Percentiles rank a stretch among this genome's conserved stretches.
phyloP scores from a whole-genome alignment of 345 rosid genomes.

The Murraya paniculata region DNA sequence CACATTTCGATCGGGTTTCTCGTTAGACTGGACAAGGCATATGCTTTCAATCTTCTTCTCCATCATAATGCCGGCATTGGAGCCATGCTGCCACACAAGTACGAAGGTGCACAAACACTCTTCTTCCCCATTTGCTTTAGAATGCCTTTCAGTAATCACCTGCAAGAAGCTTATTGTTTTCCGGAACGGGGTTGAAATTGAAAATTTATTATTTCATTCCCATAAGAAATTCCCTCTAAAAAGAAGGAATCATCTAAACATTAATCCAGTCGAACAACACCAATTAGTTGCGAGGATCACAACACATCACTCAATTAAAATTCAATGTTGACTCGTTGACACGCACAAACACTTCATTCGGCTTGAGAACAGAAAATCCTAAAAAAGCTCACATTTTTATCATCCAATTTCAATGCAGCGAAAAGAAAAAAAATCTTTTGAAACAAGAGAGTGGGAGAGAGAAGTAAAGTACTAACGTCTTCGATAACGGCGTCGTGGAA shows the following conservation, averaged over 20 bases:
- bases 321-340: background rate
- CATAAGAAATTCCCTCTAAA: background rate
- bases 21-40: slow-evolving; percentile 29
- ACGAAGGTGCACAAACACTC: slow-evolving; percentile 39
- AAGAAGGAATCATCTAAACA: background rate
- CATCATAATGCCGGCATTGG: slow-evolving; percentile 8
- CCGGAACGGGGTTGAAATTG: background rate
- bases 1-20: slow-evolving; percentile 12
- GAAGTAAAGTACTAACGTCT: slow-evolving; percentile 13
- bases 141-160: slow-evolving; percentile 33
- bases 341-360: no score
- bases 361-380: no score
- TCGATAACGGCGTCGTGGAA: slow-evolving; percentile 51
- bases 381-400: background rate
- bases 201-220: background rate
- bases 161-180: slow-evolving; percentile 7
- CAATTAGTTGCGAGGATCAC: background rate
- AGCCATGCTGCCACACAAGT: slow-evolving; percentile 49
- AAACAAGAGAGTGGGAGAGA: background rate
- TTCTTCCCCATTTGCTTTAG: slow-evolving; percentile 33
- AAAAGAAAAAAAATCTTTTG: background rate
- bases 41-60: slow-evolving; percentile 34
- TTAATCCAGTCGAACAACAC: slow-evolving; percentile 4
- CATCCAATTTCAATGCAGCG: background rate
- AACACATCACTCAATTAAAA: background rate